A percentile compares a stretch with the other conserved stretches of the same genome.
Evolutionary conservation across 2,329 filamentous ascomycete genomes (phyloP).

Genomic region (Alternaria sp.): DNA sequence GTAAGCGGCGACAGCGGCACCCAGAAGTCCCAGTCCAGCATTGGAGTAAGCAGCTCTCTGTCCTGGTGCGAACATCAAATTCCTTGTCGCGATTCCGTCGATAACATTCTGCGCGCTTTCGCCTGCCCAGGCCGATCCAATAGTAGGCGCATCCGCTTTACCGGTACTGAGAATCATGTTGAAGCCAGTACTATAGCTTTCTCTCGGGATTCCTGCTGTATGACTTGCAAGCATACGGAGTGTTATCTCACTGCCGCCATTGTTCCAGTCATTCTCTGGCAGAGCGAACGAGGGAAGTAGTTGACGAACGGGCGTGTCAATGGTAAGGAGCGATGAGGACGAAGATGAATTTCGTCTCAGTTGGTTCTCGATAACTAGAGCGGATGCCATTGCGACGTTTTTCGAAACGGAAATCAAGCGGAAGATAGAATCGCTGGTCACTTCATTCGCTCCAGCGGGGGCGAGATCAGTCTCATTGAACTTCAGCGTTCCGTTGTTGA

Average conservation of each 20-base stretch:
- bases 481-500: constrained; percentile 43
- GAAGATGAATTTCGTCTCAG: constrained; percentile 7
- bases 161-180: constrained; percentile 36
- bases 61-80: constrained; percentile 44
- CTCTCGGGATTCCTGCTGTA: constrained; percentile 38
- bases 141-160: constrained; percentile 35
- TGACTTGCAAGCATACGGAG: constrained; percentile 46
- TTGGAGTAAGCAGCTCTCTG: constrained; percentile 44
- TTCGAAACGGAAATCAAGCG: constrained; percentile 43
- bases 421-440: constrained; percentile 44
- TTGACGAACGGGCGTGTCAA: constrained; percentile 35
- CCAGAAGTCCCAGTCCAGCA: constrained; percentile 40
- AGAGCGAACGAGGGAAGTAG: constrained; percentile 37
- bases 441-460: constrained; percentile 10
- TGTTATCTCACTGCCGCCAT: constrained; percentile 45
- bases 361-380: constrained; percentile 31
- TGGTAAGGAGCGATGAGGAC: constrained; percentile 15
- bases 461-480: constrained; percentile 36
- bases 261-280: constrained; percentile 36
- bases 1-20: constrained; percentile 33
- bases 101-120: constrained; percentile 32
- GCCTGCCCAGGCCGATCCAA: constrained; percentile 39
- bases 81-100: constrained; percentile 23
- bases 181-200: constrained; percentile 44
- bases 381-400: constrained; percentile 38